Conservation (phyloP, 305 asterid species). For the Solanum hybrid region DNA sequence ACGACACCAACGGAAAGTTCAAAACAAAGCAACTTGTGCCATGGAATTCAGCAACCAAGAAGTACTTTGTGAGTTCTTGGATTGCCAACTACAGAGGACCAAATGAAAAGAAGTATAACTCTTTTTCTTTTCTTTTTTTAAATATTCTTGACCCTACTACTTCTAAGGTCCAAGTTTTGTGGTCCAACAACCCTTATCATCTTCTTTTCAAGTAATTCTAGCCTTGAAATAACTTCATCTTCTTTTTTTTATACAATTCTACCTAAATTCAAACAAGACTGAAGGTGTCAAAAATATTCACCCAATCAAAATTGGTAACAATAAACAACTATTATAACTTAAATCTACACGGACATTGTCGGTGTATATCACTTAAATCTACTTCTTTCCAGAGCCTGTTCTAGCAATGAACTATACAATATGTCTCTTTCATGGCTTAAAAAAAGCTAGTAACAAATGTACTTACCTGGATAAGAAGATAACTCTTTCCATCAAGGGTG, state of each 20-base stretch:
- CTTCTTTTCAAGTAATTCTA: not conserved
- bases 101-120: not conserved
- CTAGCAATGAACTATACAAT: not conserved
- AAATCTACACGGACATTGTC: not conserved
- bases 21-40: not conserved
- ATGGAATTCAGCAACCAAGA: not conserved
- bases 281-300: not conserved
- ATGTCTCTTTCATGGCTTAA: not conserved
- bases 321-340: not conserved
- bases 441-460: not conserved
- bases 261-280: not conserved
- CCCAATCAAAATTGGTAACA: not conserved
- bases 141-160: not conserved
- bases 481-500: constrained; percentile 76
- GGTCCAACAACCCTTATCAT: not conserved
- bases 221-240: not conserved
- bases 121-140: not conserved
- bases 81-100: not conserved
- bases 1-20: not conserved
- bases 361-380: not conserved
- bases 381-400: not conserved
- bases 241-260: not conserved
- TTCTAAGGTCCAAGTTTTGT: not conserved
- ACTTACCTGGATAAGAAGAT: constrained; percentile 87
- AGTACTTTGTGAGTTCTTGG: not conserved